Base-by-base conservation (phyloP, 768 basidiomycete genomes). In the Lentinula raphanica region DNA sequence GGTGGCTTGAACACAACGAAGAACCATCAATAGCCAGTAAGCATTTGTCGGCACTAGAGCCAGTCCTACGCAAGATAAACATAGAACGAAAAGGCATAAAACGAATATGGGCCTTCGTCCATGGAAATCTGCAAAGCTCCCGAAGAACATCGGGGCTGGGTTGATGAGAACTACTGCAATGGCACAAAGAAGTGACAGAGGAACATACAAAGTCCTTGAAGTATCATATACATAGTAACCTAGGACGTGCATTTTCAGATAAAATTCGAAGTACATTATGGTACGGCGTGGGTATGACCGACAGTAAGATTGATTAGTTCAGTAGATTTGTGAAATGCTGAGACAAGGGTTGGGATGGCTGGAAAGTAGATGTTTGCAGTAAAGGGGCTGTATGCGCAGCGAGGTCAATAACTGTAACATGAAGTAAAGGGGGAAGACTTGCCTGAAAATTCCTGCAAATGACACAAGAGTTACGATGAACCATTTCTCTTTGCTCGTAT, bases 261-360 rank as follows among this genome's bases (percentile, higher is more conserved):
- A 5, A 44, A 79, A 51, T 13, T 76, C 79, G 2, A 4, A 21
- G 11, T n/a, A n/a, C n/a, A 17, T 54, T 77, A 29, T 57, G 12
- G 8, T 21, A 12, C 23, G 42, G 42, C n/a, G 19, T 17, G 15
- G 76, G n/a, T 78, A 59, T n/a, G 8, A 48, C 49, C 38, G 57
- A 92, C 86, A 7, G 90, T 90, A 40, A 94, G 67, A 66, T 92
- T 92, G 39, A 93, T 91, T 9, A 85, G 74, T 63, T 90, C 88
- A 8, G 78, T 78, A 0, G 85, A 82, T 57, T 83, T 82, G 63
- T 85, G 67, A 65, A 94, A 90, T 3, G 73, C 86, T 19, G 60
- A 60, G 0, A 85, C 77, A 23, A 94, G 71, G 0, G 80, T 76
- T 1, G 91, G 92, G 39, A 94, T 86, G 12, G 85, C 89, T 5